Conservation (phyloP, 306 rosid genomes). For the Cyamopsis tetragonoloba region DNA sequence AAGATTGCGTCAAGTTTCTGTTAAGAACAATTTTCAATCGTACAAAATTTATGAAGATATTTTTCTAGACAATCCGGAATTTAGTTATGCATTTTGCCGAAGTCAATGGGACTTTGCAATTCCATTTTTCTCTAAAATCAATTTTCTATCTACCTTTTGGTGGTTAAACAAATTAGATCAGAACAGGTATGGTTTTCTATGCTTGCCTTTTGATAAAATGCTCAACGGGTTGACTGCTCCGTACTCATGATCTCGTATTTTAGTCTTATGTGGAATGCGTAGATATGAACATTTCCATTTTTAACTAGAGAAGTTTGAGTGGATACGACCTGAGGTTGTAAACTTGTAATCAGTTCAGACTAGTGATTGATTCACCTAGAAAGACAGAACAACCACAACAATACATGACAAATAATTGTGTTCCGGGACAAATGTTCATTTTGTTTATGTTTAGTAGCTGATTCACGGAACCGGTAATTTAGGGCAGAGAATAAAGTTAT, state of each 20-base stretch:
- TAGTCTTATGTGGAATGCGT: neutral
- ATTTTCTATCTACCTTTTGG: neutral
- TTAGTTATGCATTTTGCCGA: neutral
- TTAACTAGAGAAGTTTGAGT: neutral
- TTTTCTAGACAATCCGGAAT: neutral
- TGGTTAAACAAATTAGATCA: neutral
- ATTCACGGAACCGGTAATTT: too few species aligned
- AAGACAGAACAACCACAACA: too few species aligned
- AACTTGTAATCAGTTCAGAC: too few species aligned
- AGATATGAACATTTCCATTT: neutral
- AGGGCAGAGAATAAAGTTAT: too few species aligned
- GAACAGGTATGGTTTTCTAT: neutral
- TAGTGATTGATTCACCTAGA: too few species aligned
- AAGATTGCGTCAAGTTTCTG: neutral
- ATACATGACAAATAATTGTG: too few species aligned
- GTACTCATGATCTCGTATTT: neutral
- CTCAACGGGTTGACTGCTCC: neutral
- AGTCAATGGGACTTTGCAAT: neutral
- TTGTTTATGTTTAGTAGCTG: too few species aligned
- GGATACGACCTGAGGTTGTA: too few species aligned
- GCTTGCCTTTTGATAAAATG: neutral
- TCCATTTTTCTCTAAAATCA: neutral
- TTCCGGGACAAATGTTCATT: too few species aligned
- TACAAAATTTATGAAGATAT: constrained; percentile 21
- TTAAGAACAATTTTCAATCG: neutral